phyloP scores from a whole-genome alignment of 202 grass and related monocot genomes.

The Panicum hallii region DNA sequence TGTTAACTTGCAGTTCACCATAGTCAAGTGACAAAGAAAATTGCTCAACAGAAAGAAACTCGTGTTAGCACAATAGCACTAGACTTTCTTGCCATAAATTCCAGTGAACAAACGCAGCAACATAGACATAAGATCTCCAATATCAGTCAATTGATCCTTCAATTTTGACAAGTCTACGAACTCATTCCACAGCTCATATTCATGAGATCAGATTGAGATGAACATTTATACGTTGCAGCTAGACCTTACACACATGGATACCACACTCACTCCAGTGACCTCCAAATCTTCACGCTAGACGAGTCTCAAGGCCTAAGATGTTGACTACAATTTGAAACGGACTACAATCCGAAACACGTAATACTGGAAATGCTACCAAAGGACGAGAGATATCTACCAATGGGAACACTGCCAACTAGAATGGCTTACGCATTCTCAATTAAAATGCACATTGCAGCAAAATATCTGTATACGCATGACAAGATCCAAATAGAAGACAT shows the following conservation, averaged over 20 bases:
- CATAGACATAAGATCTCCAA: neutral
- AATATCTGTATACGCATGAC: neutral
- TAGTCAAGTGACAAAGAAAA: neutral
- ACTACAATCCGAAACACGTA: neutral
- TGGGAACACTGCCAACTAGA: neutral
- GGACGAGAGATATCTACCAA: neutral
- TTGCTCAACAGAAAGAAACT: neutral
- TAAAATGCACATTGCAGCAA: neutral
- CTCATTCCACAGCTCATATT: neutral
- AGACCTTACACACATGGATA: neutral
- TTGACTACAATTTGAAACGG: neutral
- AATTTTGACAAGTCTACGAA: neutral
- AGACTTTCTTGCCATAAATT: no score
- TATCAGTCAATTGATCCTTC: neutral
- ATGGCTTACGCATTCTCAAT: neutral
- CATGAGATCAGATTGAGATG: neutral
- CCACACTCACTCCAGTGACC: neutral
- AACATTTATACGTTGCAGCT: neutral
- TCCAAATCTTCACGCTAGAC: neutral
- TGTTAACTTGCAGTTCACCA: neutral
- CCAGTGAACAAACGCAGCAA: neutral
- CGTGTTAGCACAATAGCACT: neutral
- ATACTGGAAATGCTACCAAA: neutral
- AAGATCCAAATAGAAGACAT: constrained; percentile 14
- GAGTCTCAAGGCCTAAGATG: neutral